A percentile compares a stretch with the other conserved stretches of the same genome.
Evolutionary conservation across 2,329 filamentous ascomycete genomes (phyloP).

Genomic region (Penicillium verrucosum): DNA sequence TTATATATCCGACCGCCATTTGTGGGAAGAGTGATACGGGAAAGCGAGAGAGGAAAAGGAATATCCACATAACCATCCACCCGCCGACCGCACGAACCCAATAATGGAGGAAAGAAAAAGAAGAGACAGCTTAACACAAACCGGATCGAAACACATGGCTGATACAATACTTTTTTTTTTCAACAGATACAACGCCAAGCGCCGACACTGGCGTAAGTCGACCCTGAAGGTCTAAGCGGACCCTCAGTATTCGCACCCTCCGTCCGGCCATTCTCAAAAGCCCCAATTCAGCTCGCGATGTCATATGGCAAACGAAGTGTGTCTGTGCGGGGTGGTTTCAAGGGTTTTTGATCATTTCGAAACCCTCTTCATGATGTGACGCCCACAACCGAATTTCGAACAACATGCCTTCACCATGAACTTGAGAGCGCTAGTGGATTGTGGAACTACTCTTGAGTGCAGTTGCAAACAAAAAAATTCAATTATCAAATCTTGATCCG

Average conservation of each 20-base stretch:
- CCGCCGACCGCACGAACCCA: conserved; percentile 1
- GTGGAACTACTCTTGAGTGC: conserved; percentile 24
- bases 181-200: conserved; percentile 97
- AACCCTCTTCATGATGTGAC: conserved; percentile 19
- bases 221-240: conserved; percentile 88
- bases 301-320: conserved; percentile 19
- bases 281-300: conserved; percentile 26
- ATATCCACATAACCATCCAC: not conserved
- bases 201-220: conserved; percentile 99
- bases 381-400: conserved; percentile 16
- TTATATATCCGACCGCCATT: not conserved
- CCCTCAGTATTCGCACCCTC: conserved; percentile 39
- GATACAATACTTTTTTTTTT: not conserved
- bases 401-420: conserved; percentile 6
- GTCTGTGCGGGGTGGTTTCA: conserved; percentile 17
- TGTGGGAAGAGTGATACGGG: not conserved
- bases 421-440: conserved; percentile 24
- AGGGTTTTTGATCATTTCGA: conserved; percentile 27
- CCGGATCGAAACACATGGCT: conserved; percentile 1
- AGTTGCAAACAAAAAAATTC: conserved; percentile 10
- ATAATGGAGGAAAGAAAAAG: not conserved
- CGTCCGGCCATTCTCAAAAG: conserved; percentile 34
- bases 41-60: conserved; percentile 2
- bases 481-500: conserved; percentile 11
- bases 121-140: not conserved